Conservation (phyloP, 106 monocot species). For the Posidonia australis region DNA sequence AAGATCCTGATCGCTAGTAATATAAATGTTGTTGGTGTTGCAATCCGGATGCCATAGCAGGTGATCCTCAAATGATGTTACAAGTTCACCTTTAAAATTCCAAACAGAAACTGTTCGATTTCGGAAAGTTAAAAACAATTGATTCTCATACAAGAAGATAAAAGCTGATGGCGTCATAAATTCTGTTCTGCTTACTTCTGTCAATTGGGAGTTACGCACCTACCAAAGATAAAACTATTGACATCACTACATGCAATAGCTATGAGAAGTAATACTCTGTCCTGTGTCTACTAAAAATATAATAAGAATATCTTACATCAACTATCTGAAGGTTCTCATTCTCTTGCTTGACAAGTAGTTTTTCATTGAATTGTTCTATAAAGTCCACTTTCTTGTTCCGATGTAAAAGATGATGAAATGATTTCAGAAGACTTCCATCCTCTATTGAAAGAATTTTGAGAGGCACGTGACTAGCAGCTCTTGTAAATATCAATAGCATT, state of each 20-base stretch:
- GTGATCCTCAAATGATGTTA: conserved; percentile 82
- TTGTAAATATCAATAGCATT: conserved; percentile 66
- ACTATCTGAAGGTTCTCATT: conserved; percentile 77
- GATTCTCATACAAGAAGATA: conserved; percentile 77
- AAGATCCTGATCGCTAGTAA: conserved; percentile 71
- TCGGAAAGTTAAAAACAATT: conserved; percentile 72
- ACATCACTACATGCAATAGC: too few relatives aligned
- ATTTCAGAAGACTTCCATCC: conserved; percentile 66
- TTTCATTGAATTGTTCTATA: conserved; percentile 84
- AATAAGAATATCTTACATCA: conserved; percentile 42
- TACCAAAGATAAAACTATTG: too few relatives aligned
- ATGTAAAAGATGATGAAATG: conserved; percentile 73
- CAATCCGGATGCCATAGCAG: conserved; percentile 81
- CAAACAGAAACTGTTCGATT: conserved; percentile 73
- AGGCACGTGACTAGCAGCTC: conserved; percentile 49
- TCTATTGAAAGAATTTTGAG: conserved; percentile 75
- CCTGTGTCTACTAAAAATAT: too few relatives aligned
- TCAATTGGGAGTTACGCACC: conserved; percentile 49
- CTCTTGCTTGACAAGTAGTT: conserved; percentile 80
- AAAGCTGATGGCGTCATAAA: conserved; percentile 81
- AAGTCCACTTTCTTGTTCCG: conserved; percentile 67
- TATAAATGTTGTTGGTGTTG: conserved; percentile 83
- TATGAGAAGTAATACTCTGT: too few relatives aligned
- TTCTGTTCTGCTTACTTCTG: conserved; percentile 67
- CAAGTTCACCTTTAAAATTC: conserved; percentile 74